Conservation (phyloP, 2,329 filamentous ascomycete genomes). For the Claviceps digitariae region DNA sequence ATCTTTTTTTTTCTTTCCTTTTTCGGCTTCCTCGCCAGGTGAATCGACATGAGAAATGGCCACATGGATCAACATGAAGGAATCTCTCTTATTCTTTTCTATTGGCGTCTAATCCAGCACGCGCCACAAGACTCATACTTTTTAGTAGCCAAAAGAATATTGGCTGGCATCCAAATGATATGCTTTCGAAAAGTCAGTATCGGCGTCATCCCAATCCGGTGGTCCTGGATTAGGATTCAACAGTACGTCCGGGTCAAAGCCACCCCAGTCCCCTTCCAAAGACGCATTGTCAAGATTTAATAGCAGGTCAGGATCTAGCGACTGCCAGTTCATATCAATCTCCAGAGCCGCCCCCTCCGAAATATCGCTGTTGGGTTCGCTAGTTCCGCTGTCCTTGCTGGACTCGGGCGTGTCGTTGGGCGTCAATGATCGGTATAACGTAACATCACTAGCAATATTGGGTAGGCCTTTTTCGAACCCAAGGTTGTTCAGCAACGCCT, state of each 20-base stretch:
- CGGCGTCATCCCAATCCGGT: constrained; percentile 37
- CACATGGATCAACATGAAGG: no score
- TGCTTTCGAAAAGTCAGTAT: constrained; percentile 36
- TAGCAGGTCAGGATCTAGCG: constrained; percentile 32
- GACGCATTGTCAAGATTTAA: constrained; percentile 26
- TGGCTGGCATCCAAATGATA: constrained; percentile 35
- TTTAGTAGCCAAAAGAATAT: constrained; percentile 18
- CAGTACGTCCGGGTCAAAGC: constrained; percentile 18
- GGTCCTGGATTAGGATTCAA: constrained; percentile 12
- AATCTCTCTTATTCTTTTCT: no score
- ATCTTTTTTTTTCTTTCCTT: not conserved
- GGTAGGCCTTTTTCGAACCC: constrained; percentile 21
- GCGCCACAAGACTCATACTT: not conserved
- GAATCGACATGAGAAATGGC: not conserved
- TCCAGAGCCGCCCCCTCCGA: constrained; percentile 41
- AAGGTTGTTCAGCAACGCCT: constrained; percentile 22
- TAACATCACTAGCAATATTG: constrained; percentile 39
- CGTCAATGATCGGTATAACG: constrained; percentile 39
- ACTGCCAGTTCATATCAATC: constrained; percentile 37
- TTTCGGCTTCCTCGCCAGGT: not conserved
- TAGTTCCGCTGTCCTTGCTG: constrained; percentile 43
- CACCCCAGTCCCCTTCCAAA: constrained; percentile 11
- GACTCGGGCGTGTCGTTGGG: constrained; percentile 53
- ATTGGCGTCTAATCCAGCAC: not conserved
- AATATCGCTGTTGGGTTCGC: constrained; percentile 50